Evolutionary conservation across 257 asterid genomes (phyloP).

Genomic region (Ehretia macrophylla): DNA sequence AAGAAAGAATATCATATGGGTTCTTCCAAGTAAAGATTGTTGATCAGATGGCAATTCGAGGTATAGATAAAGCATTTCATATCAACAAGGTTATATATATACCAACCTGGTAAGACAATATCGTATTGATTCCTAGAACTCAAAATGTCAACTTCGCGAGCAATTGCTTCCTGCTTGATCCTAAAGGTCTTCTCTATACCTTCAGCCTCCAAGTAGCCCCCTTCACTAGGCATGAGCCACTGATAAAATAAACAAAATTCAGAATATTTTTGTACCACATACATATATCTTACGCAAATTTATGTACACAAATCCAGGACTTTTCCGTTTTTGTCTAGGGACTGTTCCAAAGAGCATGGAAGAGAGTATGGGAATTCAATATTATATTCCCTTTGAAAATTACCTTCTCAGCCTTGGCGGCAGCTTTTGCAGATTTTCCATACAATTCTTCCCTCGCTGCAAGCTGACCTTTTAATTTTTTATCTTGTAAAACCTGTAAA

Average conservation of each 20-base stretch:
- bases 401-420: slow-evolving; percentile 91
- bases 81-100: neutral
- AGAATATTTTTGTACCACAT: neutral
- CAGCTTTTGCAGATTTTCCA: slow-evolving; percentile 76
- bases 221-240: slow-evolving; percentile 92
- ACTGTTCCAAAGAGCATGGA: too few species aligned
- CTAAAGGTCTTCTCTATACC: slow-evolving; percentile 93
- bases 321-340: too few species aligned
- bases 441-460: slow-evolving; percentile 62
- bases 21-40: too few species aligned
- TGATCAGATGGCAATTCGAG: too few species aligned
- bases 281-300: too few species aligned
- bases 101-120: slow-evolving; percentile 85
- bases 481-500: slow-evolving; percentile 45
- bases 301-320: too few species aligned
- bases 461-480: slow-evolving; percentile 83
- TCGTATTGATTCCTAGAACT: slow-evolving; percentile 78
- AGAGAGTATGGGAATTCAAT: too few species aligned
- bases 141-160: slow-evolving; percentile 65
- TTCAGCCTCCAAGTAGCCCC: slow-evolving; percentile 72
- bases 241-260: slow-evolving; percentile 19
- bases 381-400: neutral
- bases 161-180: slow-evolving; percentile 70
- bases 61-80: too few species aligned
- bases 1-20: too few species aligned